These are phyloP conservation scores for Viola odorata DNA, from an alignment of 345 rosid genomes.

Conservation along the genomic window DNA sequence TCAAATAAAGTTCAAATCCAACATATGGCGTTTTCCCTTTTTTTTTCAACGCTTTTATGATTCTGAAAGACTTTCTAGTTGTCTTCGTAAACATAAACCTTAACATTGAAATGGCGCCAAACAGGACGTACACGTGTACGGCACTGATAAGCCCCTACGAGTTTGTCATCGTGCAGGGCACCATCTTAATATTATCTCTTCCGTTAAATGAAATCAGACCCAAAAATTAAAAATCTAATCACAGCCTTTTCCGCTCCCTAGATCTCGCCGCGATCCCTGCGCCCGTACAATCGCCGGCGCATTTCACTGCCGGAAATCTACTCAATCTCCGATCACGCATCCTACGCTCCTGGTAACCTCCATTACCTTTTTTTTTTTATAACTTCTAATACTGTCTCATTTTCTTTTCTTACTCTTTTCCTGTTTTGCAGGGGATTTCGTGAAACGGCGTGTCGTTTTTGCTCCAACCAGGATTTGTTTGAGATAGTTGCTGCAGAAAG, in stretches of 20 bases:
- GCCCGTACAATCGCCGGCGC: slow-evolving; percentile 28
- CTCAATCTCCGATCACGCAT: slow-evolving; percentile 12
- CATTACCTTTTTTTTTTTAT: neutral
- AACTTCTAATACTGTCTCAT: neutral
- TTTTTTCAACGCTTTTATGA: too few species aligned
- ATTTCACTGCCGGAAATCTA: slow-evolving; percentile 5
- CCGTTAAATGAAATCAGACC: neutral
- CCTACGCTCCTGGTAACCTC: slow-evolving; percentile 2
- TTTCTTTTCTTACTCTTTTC: neutral
- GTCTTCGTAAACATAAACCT: too few species aligned
- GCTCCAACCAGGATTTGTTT: too few species aligned
- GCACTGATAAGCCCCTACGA: slow-evolving; percentile 15
- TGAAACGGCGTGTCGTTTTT: neutral
- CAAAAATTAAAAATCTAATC: neutral
- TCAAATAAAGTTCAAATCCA: too few species aligned
- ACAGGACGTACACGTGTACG: slow-evolving; percentile 27
- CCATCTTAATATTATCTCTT: slow-evolving; percentile 25
- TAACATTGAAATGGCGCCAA: too few species aligned
- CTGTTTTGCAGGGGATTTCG: too few species aligned
- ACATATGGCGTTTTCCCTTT: too few species aligned
- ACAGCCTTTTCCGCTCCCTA: neutral
- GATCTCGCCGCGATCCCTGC: slow-evolving; percentile 30
- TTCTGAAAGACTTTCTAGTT: too few species aligned
- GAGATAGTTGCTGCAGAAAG: too few species aligned
- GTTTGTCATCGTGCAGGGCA: slow-evolving; percentile 32